Evolutionary conservation across 345 rosid genomes (phyloP).

Genomic region (Eucalyptus pauciflora): DNA sequence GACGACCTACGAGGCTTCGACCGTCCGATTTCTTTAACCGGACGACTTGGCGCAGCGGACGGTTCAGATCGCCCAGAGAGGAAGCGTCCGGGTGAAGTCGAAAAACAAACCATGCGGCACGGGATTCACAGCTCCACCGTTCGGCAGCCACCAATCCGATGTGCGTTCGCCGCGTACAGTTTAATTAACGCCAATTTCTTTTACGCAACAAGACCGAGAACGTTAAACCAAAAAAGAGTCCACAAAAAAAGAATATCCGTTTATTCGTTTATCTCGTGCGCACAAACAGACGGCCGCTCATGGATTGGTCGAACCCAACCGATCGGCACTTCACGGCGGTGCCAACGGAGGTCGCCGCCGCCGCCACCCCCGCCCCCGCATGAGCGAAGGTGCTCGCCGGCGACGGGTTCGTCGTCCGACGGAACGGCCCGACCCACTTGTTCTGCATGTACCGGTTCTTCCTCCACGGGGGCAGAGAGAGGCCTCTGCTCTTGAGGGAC

Average conservation of each 20-base stretch:
- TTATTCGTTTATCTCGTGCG: neutral
- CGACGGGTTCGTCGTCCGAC: slow-evolving; percentile 37
- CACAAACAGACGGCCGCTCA: neutral
- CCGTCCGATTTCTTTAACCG: neutral
- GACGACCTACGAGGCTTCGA: neutral
- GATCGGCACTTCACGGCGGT: slow-evolving; percentile 36
- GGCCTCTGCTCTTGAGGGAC: slow-evolving; percentile 48
- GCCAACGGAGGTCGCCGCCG: neutral
- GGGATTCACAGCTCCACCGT: neutral
- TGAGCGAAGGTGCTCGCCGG: slow-evolving; percentile 2
- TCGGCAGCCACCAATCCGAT: neutral
- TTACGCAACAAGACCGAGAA: neutral
- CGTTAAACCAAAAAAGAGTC: neutral
- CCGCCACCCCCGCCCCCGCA: neutral
- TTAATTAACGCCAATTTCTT: neutral
- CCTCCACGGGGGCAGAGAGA: slow-evolving; percentile 85
- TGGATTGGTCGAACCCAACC: slow-evolving; percentile 55
- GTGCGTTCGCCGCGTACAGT: neutral
- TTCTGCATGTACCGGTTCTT: slow-evolving; percentile 85
- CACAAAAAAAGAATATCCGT: neutral
- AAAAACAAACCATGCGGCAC: neutral
- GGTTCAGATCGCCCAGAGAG: neutral
- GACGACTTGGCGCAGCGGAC: neutral
- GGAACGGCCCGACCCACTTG: slow-evolving; percentile 76
- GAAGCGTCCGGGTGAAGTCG: neutral